A percentile compares a stretch with the other conserved stretches of the same genome.
phyloP scores from a whole-genome alignment of 2,329 filamentous ascomycete species.

The Talaromyces amestolkiae region DNA sequence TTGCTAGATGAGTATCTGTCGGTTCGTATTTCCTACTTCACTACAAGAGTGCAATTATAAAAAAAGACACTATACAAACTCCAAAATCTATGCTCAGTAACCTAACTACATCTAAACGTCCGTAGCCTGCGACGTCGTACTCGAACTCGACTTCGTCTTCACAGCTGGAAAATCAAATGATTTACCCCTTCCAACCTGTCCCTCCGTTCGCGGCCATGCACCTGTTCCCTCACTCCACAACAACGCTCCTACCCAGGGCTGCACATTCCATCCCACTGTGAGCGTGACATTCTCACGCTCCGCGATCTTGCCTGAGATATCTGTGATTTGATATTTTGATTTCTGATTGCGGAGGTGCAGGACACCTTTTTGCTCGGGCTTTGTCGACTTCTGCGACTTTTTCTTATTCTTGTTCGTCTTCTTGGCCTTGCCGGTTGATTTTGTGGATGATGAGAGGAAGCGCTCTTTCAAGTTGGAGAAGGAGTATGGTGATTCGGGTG shows the following conservation, averaged over 20 bases:
- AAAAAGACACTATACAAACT: neutral
- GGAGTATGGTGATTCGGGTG: constrained; percentile 48
- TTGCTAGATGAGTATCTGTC: neutral
- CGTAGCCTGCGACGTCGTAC: constrained; percentile 3
- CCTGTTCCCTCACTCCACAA: constrained; percentile 68
- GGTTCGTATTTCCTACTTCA: neutral
- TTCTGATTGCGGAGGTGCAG: constrained; percentile 78
- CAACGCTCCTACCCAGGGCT: constrained; percentile 90
- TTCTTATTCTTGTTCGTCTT: constrained; percentile 13
- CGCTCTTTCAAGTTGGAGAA: constrained; percentile 37
- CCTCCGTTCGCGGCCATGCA: constrained; percentile 51
- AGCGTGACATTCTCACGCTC: constrained; percentile 71
- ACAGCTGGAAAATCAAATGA: constrained; percentile 55
- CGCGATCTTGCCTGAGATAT: constrained; percentile 76
- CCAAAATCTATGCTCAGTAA: neutral
- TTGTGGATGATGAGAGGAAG: constrained; percentile 30
- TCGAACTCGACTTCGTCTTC: constrained; percentile 23
- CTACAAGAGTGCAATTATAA: neutral
- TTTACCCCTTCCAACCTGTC: constrained; percentile 52
- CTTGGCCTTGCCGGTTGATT: neutral
- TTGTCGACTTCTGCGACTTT: constrained; percentile 16
- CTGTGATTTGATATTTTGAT: constrained; percentile 96
- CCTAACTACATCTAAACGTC: neutral
- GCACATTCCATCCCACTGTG: constrained; percentile 89
- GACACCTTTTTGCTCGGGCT: constrained; percentile 53